Base-by-base conservation (phyloP, 2,329 filamentous ascomycete species). In the Pseudogymnoascus sp. region DNA sequence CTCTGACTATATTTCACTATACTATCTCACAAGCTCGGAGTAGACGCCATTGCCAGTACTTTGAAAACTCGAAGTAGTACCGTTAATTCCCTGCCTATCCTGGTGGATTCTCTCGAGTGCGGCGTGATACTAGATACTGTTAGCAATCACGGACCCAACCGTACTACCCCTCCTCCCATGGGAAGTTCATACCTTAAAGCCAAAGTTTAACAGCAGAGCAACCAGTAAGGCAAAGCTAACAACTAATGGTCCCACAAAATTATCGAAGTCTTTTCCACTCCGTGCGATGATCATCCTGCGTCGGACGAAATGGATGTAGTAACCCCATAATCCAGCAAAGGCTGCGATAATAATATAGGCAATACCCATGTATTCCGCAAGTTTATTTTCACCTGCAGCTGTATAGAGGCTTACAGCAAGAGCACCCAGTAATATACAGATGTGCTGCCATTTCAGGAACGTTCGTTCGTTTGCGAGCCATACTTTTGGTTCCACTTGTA, bases 391-490 rank as follows among this genome's bases (percentile, higher is more conserved):
- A 5, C 90, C 90, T 0, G 92, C 92, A 0, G 93, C 91, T 69
- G 96, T 93, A 77, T 93, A 97, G 28, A 99, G 78, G 22, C 88
- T 90, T 11, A 99, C 79, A 0, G 91, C 90, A 30, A 99, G 77
- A 22, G 88, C 87, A 38, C 92, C 92, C 23, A 99, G 85, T 12
- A 99, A 81, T 58, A 99, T 85, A 65, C 86, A 88, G 70, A 99
- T 92, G 74, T 97, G 92, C 79, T 97, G 91, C 94, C 94, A 99
- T 76, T 97, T 97, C 75, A 99, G 88, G 73, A 97, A 99, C 0
- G 94, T 99, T 65, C 94, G 88, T 77, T 99, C 93, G 75, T 99
- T 99, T 62, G 94, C 94, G 63, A 99, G 87, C 93, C 94, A 99
- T 30, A 99, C 93, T 77, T 99, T 99, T 65, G 91, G 92, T 78